phyloP scores from a whole-genome alignment of 1,284 basidiomycete genomes.

The Naganishia liquefaciens region DNA sequence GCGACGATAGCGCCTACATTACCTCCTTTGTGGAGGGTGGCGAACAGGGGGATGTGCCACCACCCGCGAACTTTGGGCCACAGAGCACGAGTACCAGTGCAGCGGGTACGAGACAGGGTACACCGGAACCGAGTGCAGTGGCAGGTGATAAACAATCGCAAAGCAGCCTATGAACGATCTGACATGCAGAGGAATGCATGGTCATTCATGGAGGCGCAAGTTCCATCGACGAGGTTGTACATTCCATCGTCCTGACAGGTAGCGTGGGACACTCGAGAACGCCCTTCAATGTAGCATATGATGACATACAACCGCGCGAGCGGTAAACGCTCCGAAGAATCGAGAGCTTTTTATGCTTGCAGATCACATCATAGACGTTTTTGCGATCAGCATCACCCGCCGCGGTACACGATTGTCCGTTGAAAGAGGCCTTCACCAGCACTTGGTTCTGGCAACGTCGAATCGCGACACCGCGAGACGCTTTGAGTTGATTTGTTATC shows the following conservation, averaged over 20 bases:
- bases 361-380: no score
- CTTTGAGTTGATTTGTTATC: neutral
- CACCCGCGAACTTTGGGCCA: conserved; percentile 33
- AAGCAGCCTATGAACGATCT: conserved; percentile 8
- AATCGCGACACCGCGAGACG: neutral
- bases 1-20: conserved; percentile 49
- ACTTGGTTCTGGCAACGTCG: conserved; percentile 27
- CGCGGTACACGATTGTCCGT: no score
- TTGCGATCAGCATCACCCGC: neutral
- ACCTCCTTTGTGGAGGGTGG: conserved; percentile 48
- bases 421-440: conserved; percentile 27
- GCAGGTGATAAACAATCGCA: conserved; percentile 6
- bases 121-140: conserved; percentile 6
- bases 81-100: conserved; percentile 21
- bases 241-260: no score
- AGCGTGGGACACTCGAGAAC: no score
- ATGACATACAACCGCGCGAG: neutral
- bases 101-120: conserved; percentile 25
- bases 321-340: no score
- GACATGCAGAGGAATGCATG: neutral
- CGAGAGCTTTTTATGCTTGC: no score
- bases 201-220: neutral
- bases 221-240: neutral
- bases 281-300: no score
- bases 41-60: conserved; percentile 46